Conservation (phyloP, 2,329 filamentous ascomycete genomes). For the Aphanocladium album region DNA sequence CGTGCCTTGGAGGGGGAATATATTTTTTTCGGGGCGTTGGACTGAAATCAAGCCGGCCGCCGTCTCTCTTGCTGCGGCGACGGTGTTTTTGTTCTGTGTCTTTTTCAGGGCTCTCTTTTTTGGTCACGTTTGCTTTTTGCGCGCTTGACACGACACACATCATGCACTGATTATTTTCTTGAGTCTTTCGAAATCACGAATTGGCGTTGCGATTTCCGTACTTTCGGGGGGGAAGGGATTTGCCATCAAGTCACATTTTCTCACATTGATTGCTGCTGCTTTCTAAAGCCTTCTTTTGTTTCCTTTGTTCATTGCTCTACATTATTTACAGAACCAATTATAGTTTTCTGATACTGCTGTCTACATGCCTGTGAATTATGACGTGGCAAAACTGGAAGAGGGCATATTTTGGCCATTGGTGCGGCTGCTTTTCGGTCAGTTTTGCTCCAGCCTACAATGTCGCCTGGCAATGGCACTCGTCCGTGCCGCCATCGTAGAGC, state of each 20-base stretch:
- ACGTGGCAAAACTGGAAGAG: too few relatives aligned
- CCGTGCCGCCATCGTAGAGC: too few relatives aligned
- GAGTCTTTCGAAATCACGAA: slow-evolving; percentile 29
- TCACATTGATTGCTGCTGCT: slow-evolving; percentile 14
- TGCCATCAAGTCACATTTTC: slow-evolving; percentile 12
- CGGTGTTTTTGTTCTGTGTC: slow-evolving; percentile 1
- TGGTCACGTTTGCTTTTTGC: slow-evolving; percentile 23
- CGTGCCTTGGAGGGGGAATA: slow-evolving; percentile 16
- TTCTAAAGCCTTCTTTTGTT: slow-evolving; percentile 7
- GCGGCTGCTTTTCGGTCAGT: too few relatives aligned
- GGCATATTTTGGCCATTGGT: too few relatives aligned
- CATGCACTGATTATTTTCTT: slow-evolving; percentile 24
- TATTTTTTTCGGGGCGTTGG: slow-evolving; percentile 22
- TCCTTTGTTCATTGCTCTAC: slow-evolving; percentile 9
- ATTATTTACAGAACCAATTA: not conserved
- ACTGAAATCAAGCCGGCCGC: slow-evolving; percentile 20
- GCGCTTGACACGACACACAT: slow-evolving; percentile 27
- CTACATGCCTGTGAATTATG: too few relatives aligned
- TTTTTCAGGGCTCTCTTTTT: slow-evolving; percentile 6
- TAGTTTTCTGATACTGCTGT: too few relatives aligned
- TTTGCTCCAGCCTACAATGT: too few relatives aligned
- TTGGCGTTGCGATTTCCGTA: slow-evolving; percentile 35
- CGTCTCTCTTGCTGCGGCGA: slow-evolving; percentile 12
- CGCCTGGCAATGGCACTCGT: too few relatives aligned
- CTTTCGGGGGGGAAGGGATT: not conserved